Conservation (phyloP, 73 alveolate genomes). For the Tetrahymena thermophila region DNA sequence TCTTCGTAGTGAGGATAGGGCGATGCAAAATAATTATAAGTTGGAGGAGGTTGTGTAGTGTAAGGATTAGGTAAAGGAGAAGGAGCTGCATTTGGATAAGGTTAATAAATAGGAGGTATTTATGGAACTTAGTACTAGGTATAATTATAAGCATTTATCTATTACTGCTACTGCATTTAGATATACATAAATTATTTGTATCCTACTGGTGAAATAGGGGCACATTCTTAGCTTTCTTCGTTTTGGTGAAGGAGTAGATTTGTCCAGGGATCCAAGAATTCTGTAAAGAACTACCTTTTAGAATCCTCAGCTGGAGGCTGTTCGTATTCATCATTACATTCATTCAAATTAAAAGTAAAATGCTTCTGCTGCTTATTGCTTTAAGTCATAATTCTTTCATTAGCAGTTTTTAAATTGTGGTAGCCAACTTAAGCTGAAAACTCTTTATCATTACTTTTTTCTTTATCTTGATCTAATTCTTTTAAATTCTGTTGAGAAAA, state of each 20-base stretch:
- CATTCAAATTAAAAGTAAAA: neutral
- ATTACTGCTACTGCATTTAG: neutral
- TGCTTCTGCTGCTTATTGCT: neutral
- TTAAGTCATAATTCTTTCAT: neutral
- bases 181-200: neutral
- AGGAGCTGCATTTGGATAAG: neutral
- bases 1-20: neutral
- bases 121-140: neutral
- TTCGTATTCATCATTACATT: neutral
- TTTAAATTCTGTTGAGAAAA: neutral
- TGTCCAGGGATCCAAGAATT: neutral
- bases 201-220: neutral
- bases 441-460: neutral
- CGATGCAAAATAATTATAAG: neutral
- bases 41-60: neutral
- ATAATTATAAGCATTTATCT: neutral
- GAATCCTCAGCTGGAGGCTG: neutral
- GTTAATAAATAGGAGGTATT: neutral
- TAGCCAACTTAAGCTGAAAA: neutral
- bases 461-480: neutral
- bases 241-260: neutral
- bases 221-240: neutral
- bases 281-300: neutral
- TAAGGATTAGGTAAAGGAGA: neutral
- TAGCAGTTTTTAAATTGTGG: neutral